phyloP scores from a whole-genome alignment of 2,329 filamentous ascomycete genomes.

The Hymenoscyphus occultus region DNA sequence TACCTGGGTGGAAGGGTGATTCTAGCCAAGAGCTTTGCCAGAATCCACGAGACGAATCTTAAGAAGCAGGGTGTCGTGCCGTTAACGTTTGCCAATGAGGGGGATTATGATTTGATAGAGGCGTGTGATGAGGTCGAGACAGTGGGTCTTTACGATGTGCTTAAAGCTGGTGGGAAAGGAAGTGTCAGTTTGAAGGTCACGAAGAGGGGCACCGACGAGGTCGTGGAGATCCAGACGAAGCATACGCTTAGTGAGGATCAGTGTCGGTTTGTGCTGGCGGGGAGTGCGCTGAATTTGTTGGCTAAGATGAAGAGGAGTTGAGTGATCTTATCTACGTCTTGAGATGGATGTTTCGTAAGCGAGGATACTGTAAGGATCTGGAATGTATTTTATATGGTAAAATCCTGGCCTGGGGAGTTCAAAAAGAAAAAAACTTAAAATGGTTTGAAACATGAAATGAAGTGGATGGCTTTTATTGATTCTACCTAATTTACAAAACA shows the following conservation, averaged over 20 bases:
- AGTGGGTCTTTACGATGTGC: slow-evolving; percentile 77
- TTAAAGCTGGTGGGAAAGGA: slow-evolving; percentile 74
- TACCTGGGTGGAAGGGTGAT: slow-evolving; percentile 85
- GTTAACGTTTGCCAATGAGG: slow-evolving; percentile 82
- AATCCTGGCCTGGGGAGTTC: no score
- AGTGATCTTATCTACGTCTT: background rate
- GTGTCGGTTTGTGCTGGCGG: slow-evolving; percentile 86
- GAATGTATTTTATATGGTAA: no score
- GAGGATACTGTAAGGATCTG: no score
- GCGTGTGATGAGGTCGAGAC: slow-evolving; percentile 84
- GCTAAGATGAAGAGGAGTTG: slow-evolving; percentile 51
- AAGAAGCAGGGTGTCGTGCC: slow-evolving; percentile 98
- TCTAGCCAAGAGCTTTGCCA: slow-evolving; percentile 80
- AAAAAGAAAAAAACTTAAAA: no score
- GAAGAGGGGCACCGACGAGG: slow-evolving; percentile 59
- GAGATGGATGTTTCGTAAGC: no score
- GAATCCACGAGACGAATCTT: slow-evolving; percentile 92
- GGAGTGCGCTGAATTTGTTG: slow-evolving; percentile 88
- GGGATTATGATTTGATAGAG: slow-evolving; percentile 79
- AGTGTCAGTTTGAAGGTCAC: slow-evolving; percentile 66
- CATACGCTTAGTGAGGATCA: slow-evolving; percentile 90
- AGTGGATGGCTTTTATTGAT: no score
- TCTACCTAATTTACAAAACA: no score
- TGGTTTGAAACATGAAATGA: no score
- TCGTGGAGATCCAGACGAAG: slow-evolving; percentile 70